phyloP scores from a whole-genome alignment of 2,329 filamentous ascomycete genomes.

The Monilinia polystroma region DNA sequence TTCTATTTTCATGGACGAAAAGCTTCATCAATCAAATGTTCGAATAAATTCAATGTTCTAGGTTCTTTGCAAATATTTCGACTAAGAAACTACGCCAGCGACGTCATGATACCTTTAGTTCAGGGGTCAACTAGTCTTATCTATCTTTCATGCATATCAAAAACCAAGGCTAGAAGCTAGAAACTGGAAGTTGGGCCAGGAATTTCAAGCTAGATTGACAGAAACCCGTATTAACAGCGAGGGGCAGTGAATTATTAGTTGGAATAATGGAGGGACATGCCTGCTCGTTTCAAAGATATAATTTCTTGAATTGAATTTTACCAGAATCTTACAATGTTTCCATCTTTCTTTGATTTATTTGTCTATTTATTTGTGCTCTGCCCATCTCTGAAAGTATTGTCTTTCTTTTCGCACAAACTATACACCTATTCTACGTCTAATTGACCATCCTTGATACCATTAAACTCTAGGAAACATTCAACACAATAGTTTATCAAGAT shows the following conservation, averaged over 20 bases:
- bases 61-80: background rate
- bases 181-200: background rate
- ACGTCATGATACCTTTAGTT: conserved; percentile 4
- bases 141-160: background rate
- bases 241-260: conserved; percentile 11
- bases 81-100: background rate
- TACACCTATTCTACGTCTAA: background rate
- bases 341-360: background rate
- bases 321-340: background rate
- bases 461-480: background rate
- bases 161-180: background rate
- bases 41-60: background rate
- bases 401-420: background rate
- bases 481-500: conserved; percentile 13
- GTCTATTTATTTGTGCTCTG: background rate
- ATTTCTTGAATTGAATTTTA: background rate
- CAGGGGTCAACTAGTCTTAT: conserved; percentile 5
- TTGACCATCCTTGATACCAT: background rate
- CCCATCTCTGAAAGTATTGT: background rate
- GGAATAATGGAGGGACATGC: conserved; percentile 8
- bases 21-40: background rate
- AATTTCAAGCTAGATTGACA: too few relatives aligned
- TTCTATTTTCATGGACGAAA: background rate
- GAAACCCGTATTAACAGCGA: background rate
- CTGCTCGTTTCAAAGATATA: background rate